Conservation (phyloP, 202 grass and related monocot species). For the Elaeis oleifera region DNA sequence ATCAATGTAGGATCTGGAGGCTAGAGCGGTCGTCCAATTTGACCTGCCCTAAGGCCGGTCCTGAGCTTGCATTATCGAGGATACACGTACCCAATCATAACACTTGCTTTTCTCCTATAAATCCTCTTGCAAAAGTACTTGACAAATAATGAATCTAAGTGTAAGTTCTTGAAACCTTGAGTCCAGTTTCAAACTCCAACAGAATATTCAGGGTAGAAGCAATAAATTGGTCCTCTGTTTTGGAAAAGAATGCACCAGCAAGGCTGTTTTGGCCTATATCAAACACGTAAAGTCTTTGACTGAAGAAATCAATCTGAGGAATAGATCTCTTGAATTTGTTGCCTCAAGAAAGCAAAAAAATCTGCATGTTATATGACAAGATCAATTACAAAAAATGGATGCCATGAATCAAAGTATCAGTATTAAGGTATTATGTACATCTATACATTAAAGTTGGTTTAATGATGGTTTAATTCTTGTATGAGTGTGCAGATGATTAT, state of each 20-base stretch:
- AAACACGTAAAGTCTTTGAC: slow-evolving; percentile 70
- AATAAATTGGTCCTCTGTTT: slow-evolving; percentile 73
- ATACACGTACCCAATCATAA: background rate
- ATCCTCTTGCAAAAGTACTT: too few species aligned
- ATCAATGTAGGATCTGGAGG: too few species aligned
- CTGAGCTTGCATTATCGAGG: background rate
- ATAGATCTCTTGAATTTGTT: slow-evolving; percentile 54
- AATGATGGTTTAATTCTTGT: too few species aligned
- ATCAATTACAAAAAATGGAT: background rate
- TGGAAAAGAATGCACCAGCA: slow-evolving; percentile 78
- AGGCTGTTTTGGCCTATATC: slow-evolving; percentile 96
- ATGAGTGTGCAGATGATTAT: too few species aligned
- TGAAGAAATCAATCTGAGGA: slow-evolving; percentile 52
- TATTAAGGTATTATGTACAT: too few species aligned
- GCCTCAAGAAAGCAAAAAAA: slow-evolving; percentile 39
- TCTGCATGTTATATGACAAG: background rate
- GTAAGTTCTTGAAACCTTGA: slow-evolving; percentile 45
- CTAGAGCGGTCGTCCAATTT: too few species aligned
- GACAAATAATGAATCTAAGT: background rate
- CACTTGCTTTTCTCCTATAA: too few species aligned
- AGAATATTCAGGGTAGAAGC: slow-evolving; percentile 80
- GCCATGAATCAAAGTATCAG: too few species aligned
- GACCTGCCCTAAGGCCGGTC: too few species aligned
- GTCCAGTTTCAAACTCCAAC: slow-evolving; percentile 74
- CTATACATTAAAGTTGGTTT: too few species aligned